These are phyloP conservation scores for Mycena pura DNA, from an alignment of 768 basidiomycete genomes.

Conservation along the genomic window DNA sequence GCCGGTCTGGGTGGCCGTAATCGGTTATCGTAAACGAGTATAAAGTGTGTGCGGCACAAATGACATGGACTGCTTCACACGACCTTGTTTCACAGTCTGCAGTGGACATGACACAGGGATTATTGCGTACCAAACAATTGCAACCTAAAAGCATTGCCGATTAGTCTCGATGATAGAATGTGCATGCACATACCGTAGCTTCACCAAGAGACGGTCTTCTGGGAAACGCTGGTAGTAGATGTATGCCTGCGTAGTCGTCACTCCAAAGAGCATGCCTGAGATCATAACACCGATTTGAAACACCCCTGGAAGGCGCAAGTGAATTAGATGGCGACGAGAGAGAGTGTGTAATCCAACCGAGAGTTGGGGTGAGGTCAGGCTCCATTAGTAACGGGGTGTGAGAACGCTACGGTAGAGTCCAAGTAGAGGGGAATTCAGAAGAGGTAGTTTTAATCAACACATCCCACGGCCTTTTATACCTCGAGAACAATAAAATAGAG, in stretches of 20 bases:
- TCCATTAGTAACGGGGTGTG: too few relatives aligned
- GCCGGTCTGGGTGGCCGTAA: neutral
- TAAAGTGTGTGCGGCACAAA: neutral
- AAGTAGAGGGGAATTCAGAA: too few relatives aligned
- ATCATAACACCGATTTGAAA: neutral
- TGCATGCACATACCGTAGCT: neutral
- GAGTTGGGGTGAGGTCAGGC: too few relatives aligned
- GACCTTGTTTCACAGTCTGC: too few relatives aligned
- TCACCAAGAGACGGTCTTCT: neutral
- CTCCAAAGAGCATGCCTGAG: constrained; percentile 2
- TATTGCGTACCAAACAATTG: neutral
- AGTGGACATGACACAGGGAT: too few relatives aligned
- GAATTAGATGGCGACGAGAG: too few relatives aligned
- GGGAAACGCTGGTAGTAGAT: constrained; percentile 4
- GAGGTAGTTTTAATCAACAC: too few relatives aligned
- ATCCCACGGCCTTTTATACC: too few relatives aligned
- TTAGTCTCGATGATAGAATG: neutral
- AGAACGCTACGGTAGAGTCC: too few relatives aligned
- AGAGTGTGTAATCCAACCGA: too few relatives aligned
- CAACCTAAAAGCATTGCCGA: neutral
- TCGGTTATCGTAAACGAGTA: neutral
- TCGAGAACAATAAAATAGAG: too few relatives aligned
- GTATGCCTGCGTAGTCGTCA: neutral
- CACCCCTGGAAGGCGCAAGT: too few relatives aligned
- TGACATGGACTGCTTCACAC: neutral